Base-by-base conservation (phyloP, 2,329 filamentous ascomycete species). In the Arthrobotrys conoides region DNA sequence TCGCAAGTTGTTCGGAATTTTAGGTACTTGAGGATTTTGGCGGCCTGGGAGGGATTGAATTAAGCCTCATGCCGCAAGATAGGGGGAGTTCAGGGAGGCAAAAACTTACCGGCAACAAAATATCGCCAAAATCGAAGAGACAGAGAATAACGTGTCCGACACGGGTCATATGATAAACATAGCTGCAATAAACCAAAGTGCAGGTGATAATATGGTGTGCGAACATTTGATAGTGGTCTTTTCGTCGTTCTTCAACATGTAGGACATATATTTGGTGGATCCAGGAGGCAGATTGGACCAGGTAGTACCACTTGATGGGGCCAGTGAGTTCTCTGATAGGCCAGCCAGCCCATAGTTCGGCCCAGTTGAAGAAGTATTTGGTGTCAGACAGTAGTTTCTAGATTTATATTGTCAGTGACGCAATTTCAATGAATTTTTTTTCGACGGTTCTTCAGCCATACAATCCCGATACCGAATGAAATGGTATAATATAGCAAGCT, bases 191-290 rank as follows among this genome's bases (percentile, higher is more conserved):
- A 80, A 99, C 90, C 53, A 99, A 89, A 4, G 87, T 87, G 82
- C 91, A 93, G 20, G 96, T 99, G 83, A 98, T 90, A 83, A 97
- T 89, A 86, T 99, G 96, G 84, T 98, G 96, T 18, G 90, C 91
- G 81, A 98, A 90, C 96, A 98, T 98, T 85, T 98, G 95, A 86
- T 90, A 92, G 85, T 97, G 92, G 82, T 99, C 96, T 86, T 98
- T 98, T 83, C 96, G 90, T 81, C 92, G 90, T 85, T 96, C 93
- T 85, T 99, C 96, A 77, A 98, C 94, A 85, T 97, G 92, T 84
- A 98, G 93, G 73, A 97, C 93, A 36, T 97, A 87, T 80, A 98
- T 92, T 85, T 97, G 94, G 86, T 98, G 95, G 59, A 97, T 85
- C 92, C 93, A 97, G 85, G 97, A 98, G 24, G 92, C 91, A 85